Percentiles rank a stretch among this genome's conserved stretches.
These are phyloP conservation scores for Ustilago shanxiensis DNA, from an alignment of 1,284 basidiomycete genomes.

Conservation along the genomic window DNA sequence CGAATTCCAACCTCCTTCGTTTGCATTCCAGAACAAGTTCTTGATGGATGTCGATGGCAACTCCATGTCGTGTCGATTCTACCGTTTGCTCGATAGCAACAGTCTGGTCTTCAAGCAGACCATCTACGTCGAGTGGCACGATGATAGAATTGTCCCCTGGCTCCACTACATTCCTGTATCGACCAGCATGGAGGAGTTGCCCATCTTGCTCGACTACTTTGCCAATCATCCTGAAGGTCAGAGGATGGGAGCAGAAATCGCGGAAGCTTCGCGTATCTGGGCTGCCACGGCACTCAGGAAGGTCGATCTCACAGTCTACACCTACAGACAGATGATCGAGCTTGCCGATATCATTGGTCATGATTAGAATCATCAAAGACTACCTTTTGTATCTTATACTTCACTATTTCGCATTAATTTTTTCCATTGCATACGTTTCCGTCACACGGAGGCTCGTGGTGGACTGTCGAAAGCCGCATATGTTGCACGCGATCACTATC, in stretches of 20 bases:
- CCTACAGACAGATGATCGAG: constrained; percentile 39
- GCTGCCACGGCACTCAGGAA: constrained; percentile 18
- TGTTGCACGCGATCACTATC: no score
- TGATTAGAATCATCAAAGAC: constrained; percentile 8
- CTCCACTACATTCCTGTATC: constrained; percentile 39
- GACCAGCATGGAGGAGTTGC: constrained; percentile 30
- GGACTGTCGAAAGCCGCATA: no score
- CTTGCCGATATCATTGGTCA: constrained; percentile 32
- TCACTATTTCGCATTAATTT: no score
- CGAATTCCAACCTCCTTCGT: no score
- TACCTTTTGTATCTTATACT: background rate
- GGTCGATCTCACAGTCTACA: constrained; percentile 30
- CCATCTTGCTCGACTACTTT: constrained; percentile 36
- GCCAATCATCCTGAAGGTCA: constrained; percentile 22
- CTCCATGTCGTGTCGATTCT: constrained; percentile 41
- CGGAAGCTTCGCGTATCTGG: constrained; percentile 14
- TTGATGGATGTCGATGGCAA: constrained; percentile 41
- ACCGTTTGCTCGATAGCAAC: constrained; percentile 48
- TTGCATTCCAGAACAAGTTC: constrained; percentile 35
- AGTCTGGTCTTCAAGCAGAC: constrained; percentile 46
- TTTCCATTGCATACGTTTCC: background rate
- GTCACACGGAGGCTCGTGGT: no score
- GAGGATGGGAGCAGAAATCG: constrained; percentile 19
- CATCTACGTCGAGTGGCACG: constrained; percentile 39
- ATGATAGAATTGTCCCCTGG: constrained; percentile 38